Evolutionary conservation across 2,329 filamentous ascomycete species (phyloP).

Genomic region (Ascochyta viciae-villosae): DNA sequence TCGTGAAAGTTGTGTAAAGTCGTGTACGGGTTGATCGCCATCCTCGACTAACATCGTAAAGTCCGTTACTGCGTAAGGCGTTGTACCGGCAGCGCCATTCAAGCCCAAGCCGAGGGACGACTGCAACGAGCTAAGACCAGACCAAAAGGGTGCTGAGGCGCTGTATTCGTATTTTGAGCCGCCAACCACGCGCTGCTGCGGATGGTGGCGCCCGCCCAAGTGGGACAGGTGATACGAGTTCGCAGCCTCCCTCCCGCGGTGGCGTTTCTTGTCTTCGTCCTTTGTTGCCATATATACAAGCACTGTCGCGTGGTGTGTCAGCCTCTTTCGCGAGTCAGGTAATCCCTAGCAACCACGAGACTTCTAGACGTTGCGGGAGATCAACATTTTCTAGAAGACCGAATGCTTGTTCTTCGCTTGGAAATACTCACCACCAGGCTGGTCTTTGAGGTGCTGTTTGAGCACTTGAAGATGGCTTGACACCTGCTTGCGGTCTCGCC

Average conservation of each 20-base stretch:
- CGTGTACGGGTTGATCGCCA: constrained; percentile 45
- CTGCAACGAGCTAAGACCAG: constrained; percentile 23
- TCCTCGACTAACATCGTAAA: constrained; percentile 54
- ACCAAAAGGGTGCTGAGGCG: constrained; percentile 23
- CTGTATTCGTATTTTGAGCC: constrained; percentile 34
- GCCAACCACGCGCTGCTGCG: constrained; percentile 22
- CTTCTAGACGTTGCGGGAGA: constrained; percentile 7
- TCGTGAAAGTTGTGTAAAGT: constrained; percentile 47
- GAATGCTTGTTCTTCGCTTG: neutral
- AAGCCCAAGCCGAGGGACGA: constrained; percentile 23
- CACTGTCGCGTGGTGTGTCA: constrained; percentile 40
- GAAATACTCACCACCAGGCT: constrained; percentile 58
- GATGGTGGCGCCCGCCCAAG: constrained; percentile 30
- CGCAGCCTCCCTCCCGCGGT: constrained; percentile 25
- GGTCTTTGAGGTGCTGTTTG: constrained; percentile 61
- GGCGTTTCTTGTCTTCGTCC: constrained; percentile 38
- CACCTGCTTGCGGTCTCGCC: constrained; percentile 64
- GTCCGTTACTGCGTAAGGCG: constrained; percentile 35
- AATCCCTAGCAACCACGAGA: constrained; percentile 20
- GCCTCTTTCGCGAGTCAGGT: constrained; percentile 21
- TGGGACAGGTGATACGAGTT: constrained; percentile 32
- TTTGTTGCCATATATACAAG: constrained; percentile 52
- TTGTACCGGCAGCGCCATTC: constrained; percentile 15
- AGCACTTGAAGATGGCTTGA: constrained; percentile 71
- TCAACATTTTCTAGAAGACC: neutral